A percentile compares a stretch with the other conserved stretches of the same genome.
Evolutionary conservation across 345 rosid genomes (phyloP).

Genomic region (Linum usitatissimum): DNA sequence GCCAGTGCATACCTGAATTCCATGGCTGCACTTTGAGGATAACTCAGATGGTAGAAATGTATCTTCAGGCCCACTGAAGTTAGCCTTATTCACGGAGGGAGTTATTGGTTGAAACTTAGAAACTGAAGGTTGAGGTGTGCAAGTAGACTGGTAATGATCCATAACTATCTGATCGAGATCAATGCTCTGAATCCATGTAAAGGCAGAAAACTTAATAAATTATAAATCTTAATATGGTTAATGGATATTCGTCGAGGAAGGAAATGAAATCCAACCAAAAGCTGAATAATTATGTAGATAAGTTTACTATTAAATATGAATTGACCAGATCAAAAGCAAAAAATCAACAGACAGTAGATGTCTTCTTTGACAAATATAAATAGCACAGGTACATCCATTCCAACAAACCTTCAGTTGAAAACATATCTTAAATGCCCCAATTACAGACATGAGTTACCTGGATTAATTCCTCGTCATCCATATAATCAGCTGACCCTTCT

Average conservation of each 20-base stretch:
- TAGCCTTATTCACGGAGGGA: slow-evolving; percentile 32
- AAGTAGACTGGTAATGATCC: slow-evolving; percentile 68
- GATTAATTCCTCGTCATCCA: slow-evolving; percentile 80
- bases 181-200: slow-evolving; percentile 47
- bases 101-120: slow-evolving; percentile 46
- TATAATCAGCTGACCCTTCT: slow-evolving; percentile 39
- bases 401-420: slow-evolving; percentile 5
- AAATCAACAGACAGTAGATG: neutral
- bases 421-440: neutral
- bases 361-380: neutral
- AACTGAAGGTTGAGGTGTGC: slow-evolving; percentile 63
- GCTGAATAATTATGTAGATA: slow-evolving; percentile 7
- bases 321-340: neutral
- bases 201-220: neutral
- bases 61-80: slow-evolving; percentile 35
- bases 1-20: slow-evolving; percentile 38
- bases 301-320: neutral
- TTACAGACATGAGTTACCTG: slow-evolving; percentile 36
- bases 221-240: too few species aligned
- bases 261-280: slow-evolving; percentile 8
- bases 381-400: neutral
- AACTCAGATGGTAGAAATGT: slow-evolving; percentile 52
- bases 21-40: slow-evolving; percentile 65
- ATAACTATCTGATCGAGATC: slow-evolving; percentile 85
- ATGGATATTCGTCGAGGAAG: neutral